A percentile compares a stretch with the other conserved stretches of the same genome.
phyloP scores from a whole-genome alignment of 2,329 filamentous ascomycete species.

The Talaromyces marneffei region DNA sequence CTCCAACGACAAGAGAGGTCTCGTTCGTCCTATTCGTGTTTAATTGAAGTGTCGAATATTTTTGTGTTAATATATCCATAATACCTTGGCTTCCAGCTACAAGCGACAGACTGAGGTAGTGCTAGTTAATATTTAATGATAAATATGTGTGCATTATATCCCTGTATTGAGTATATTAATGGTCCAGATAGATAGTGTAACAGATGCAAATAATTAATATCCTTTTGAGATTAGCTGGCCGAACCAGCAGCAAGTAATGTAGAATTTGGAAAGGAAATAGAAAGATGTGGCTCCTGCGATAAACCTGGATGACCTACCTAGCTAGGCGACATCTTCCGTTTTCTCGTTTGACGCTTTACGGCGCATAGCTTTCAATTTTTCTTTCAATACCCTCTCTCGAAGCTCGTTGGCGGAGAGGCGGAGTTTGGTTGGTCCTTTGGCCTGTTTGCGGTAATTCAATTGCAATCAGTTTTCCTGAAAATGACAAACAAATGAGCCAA shows the following conservation, averaged over 20 bases:
- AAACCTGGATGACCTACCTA: constrained; percentile 8
- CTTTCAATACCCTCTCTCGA: constrained; percentile 34
- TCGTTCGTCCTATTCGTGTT: neutral
- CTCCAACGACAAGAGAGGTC: neutral
- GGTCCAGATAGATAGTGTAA: neutral
- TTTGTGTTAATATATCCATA: neutral
- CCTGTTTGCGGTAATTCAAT: constrained; percentile 9
- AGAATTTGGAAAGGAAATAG: no score
- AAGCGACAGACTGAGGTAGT: neutral
- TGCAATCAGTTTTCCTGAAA: constrained; percentile 19
- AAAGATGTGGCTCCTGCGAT: neutral
- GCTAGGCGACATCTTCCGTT: neutral
- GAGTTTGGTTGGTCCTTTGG: constrained; percentile 16
- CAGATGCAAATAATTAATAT: neutral
- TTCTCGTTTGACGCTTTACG: constrained; percentile 20
- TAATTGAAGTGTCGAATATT: no score
- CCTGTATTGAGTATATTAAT: neutral
- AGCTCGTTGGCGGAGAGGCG: constrained; percentile 30
- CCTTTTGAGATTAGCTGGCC: neutral
- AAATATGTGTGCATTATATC: neutral
- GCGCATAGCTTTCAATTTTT: constrained; percentile 33
- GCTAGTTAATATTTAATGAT: constrained; percentile 6
- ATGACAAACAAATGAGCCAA: constrained; percentile 11
- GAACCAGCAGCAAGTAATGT: neutral
- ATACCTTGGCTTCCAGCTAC: neutral